These are phyloP conservation scores for Spinacia oleracea DNA, from an alignment of 179 eudicot genomes.

Conservation along the genomic window DNA sequence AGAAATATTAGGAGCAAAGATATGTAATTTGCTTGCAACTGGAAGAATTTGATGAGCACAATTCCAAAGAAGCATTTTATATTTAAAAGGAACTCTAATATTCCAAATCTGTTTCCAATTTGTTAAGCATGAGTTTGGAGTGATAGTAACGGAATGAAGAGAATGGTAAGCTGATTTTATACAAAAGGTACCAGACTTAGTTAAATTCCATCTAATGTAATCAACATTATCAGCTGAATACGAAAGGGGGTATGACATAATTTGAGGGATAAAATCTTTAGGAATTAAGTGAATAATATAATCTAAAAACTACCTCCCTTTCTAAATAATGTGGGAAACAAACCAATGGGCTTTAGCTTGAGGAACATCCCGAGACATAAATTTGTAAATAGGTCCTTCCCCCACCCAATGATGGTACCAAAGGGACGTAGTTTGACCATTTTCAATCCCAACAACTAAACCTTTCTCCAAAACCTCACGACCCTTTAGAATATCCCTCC, in stretches of 20 bases:
- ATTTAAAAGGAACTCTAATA: neutral
- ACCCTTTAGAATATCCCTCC: neutral
- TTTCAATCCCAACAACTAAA: neutral
- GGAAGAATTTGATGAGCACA: neutral
- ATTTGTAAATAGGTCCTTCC: neutral
- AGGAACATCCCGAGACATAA: accelerated
- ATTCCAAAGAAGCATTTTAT: neutral
- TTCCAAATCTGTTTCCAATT: neutral
- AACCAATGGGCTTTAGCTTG: neutral
- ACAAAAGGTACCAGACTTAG: accelerated
- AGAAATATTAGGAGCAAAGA: neutral
- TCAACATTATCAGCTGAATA: neutral
- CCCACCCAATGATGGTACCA: neutral
- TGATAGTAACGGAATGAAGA: neutral
- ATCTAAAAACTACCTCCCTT: neutral
- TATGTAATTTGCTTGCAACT: accelerated
- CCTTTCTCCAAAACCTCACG: neutral
- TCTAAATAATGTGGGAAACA: neutral
- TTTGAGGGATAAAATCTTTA: accelerated
- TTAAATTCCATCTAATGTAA: too few species aligned
- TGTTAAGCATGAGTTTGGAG: accelerated
- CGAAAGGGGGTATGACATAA: neutral
- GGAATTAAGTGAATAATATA: accelerated
- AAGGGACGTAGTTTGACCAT: neutral
- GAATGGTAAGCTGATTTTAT: neutral